Percentiles rank a stretch among this genome's conserved stretches.
Evolutionary conservation across 768 basidiomycete genomes (phyloP).

Genomic region (Sarcomyxa edulis): DNA sequence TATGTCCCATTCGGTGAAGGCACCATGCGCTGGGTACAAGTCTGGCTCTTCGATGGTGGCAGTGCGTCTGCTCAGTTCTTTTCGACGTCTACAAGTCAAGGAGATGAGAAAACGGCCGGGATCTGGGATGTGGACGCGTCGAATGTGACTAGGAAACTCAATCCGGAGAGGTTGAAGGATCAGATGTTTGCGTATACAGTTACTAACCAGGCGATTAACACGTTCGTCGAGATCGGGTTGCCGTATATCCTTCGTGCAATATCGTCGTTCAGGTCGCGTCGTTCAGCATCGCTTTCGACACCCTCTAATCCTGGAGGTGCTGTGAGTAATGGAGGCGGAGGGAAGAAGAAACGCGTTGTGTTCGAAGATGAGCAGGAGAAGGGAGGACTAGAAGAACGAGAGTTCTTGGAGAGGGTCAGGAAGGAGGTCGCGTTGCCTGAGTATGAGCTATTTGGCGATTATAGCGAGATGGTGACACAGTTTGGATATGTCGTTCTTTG

Average conservation of each 20-base stretch:
- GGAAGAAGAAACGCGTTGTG: conserved; percentile 60
- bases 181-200: conserved; percentile 94
- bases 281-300: conserved; percentile 6
- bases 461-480: conserved; percentile 94
- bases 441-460: conserved; percentile 82
- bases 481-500: conserved; percentile 92
- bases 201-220: conserved; percentile 80
- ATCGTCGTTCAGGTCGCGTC: background rate
- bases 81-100: conserved; percentile 11
- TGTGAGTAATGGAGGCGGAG: conserved; percentile 10
- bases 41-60: conserved; percentile 31
- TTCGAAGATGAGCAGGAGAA: conserved; percentile 64
- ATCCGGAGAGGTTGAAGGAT: conserved; percentile 68
- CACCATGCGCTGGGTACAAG: conserved; percentile 60
- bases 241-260: conserved; percentile 62
- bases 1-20: conserved; percentile 92
- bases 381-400: conserved; percentile 61
- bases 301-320: conserved; percentile 10
- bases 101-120: conserved; percentile 22
- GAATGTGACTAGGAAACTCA: conserved; percentile 53
- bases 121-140: conserved; percentile 51
- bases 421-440: conserved; percentile 74
- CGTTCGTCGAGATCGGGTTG: conserved; percentile 73
- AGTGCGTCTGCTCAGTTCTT: conserved; percentile 11
- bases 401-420: conserved; percentile 75